Percentiles rank a stretch among this genome's conserved stretches.
These are phyloP conservation scores for Geotrichum histeridarum DNA, from an alignment of 1,139 yeast species.

Conservation along the genomic window DNA sequence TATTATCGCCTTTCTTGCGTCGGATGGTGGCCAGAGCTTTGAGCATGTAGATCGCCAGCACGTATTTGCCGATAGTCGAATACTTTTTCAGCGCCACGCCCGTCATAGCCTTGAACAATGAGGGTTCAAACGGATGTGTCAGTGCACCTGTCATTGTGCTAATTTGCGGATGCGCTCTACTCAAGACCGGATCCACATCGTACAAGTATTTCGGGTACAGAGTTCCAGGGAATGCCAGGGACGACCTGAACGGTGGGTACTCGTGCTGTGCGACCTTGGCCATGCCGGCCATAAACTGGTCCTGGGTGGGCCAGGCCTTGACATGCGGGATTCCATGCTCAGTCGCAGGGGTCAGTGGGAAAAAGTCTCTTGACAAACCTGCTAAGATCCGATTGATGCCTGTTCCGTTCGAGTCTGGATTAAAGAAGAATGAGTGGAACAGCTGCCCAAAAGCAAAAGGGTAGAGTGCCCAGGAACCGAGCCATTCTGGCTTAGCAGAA, in stretches of 20 bases:
- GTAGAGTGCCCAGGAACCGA: slow-evolving; percentile 40
- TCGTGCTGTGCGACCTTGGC: slow-evolving; percentile 31
- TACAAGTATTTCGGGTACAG: slow-evolving; percentile 18
- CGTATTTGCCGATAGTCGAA: slow-evolving; percentile 29
- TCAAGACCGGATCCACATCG: slow-evolving; percentile 31
- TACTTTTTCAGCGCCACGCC: slow-evolving; percentile 30
- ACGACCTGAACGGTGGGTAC: slow-evolving; percentile 38
- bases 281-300: slow-evolving; percentile 31
- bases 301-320: neutral
- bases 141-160: slow-evolving; percentile 36
- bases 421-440: slow-evolving; percentile 34
- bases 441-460: slow-evolving; percentile 41
- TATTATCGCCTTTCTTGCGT: slow-evolving; percentile 19
- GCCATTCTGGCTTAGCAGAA: slow-evolving; percentile 30
- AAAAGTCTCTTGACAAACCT: slow-evolving; percentile 25
- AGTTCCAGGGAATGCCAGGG: slow-evolving; percentile 30
- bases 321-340: neutral
- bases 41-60: slow-evolving; percentile 30
- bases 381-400: slow-evolving; percentile 1
- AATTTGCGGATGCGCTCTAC: slow-evolving; percentile 38
- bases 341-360: slow-evolving; percentile 16
- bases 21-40: neutral
- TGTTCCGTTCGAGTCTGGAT: slow-evolving; percentile 29
- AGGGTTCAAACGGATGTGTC: slow-evolving; percentile 35
- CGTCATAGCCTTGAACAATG: slow-evolving; percentile 29